Conservation (phyloP, 306 rosid genomes). For the Lagenaria siceraria region DNA sequence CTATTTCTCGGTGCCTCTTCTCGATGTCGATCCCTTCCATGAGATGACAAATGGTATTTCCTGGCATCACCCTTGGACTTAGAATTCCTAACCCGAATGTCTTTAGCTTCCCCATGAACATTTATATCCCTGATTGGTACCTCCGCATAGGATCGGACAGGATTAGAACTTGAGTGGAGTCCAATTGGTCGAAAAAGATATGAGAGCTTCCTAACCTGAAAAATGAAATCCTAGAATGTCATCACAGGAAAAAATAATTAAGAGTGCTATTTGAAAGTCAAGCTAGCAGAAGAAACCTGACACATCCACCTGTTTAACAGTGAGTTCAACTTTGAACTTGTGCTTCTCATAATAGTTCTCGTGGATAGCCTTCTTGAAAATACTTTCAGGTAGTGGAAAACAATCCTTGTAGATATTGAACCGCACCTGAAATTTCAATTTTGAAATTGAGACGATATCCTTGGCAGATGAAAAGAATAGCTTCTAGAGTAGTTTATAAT, state of each 20-base stretch:
- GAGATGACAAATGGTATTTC: slow-evolving; percentile 20
- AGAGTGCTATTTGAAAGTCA: background rate
- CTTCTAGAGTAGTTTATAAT: background rate
- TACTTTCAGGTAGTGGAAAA: slow-evolving; percentile 64
- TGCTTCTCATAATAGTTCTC: slow-evolving; percentile 54
- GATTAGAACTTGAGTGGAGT: slow-evolving; percentile 17
- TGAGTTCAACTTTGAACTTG: slow-evolving; percentile 78
- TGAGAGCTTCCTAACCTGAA: slow-evolving; percentile 71
- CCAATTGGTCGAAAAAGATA: slow-evolving; percentile 57
- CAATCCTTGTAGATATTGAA: slow-evolving; percentile 59
- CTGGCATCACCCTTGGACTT: slow-evolving; percentile 15
- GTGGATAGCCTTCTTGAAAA: slow-evolving; percentile 71
- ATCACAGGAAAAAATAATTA: background rate
- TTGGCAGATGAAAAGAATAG: background rate
- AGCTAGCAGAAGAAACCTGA: slow-evolving; percentile 2
- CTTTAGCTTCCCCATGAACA: slow-evolving; percentile 15
- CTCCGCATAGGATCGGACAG: slow-evolving; percentile 17
- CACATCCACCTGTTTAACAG: slow-evolving; percentile 50
- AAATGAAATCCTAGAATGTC: background rate
- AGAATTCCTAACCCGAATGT: slow-evolving; percentile 19
- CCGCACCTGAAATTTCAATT: slow-evolving; percentile 51
- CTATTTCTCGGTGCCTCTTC: slow-evolving; percentile 19
- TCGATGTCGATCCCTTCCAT: slow-evolving; percentile 28
- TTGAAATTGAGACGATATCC: slow-evolving; percentile 11
- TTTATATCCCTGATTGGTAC: slow-evolving; percentile 24